Percentiles rank a stretch among this genome's conserved stretches.
phyloP scores from a whole-genome alignment of 1,139 yeast species.

The Diutina catenulata region DNA sequence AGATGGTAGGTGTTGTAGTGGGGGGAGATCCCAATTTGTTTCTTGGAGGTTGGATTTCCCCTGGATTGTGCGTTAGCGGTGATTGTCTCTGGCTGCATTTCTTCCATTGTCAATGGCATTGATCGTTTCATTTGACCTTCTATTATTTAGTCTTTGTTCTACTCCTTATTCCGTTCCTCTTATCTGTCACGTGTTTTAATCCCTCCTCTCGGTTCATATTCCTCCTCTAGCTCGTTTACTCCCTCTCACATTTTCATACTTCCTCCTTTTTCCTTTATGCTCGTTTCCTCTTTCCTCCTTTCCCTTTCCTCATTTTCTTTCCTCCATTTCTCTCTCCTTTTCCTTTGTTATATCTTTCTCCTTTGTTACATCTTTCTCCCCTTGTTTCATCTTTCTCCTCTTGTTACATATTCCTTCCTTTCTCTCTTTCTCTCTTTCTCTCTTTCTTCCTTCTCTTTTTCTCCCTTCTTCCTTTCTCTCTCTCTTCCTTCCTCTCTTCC shows the following conservation, averaged over 20 bases:
- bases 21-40: too few relatives aligned
- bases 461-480: not conserved
- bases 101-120: too few relatives aligned
- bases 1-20: too few relatives aligned
- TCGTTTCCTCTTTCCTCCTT: not conserved
- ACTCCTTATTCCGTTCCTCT: not conserved
- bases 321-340: conserved; percentile 7
- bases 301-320: not conserved
- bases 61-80: too few relatives aligned
- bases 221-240: not conserved
- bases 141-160: conserved; percentile 9
- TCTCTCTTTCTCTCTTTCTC: conserved; percentile 8
- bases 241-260: not conserved
- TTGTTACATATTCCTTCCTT: conserved; percentile 5
- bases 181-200: conserved; percentile 1
- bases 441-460: conserved; percentile 5
- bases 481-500: conserved; percentile 9
- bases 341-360: too few relatives aligned
- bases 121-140: too few relatives aligned
- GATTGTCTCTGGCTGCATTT: too few relatives aligned
- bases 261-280: conserved; percentile 6
- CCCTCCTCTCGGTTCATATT: conserved; percentile 4
- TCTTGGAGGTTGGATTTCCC: too few relatives aligned
- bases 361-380: conserved; percentile 7
- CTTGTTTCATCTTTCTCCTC: conserved; percentile 9